Percentiles rank a stretch among this genome's conserved stretches.
Evolutionary conservation across 2,329 filamentous ascomycete species (phyloP).

Genomic region (Alternaria gaisen): DNA sequence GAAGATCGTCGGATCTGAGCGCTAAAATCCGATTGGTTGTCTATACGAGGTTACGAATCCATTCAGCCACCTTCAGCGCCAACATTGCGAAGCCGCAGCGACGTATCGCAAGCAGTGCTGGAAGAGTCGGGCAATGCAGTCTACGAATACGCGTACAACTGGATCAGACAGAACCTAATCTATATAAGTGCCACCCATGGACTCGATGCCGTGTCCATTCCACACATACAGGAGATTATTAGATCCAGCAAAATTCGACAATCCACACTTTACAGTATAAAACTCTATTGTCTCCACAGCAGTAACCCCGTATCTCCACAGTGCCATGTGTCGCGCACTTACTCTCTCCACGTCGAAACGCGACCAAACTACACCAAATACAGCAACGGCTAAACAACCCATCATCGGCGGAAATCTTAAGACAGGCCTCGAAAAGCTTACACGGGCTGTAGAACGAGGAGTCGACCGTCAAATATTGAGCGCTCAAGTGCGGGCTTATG

Average conservation of each 20-base stretch:
- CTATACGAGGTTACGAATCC: constrained; percentile 6
- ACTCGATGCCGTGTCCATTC: background rate
- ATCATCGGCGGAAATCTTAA: constrained; percentile 10
- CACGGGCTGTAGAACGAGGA: constrained; percentile 16
- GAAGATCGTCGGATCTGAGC: background rate
- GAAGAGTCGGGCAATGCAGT: background rate
- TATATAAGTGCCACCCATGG: background rate
- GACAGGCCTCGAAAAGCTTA: constrained; percentile 19
- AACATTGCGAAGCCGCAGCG: constrained; percentile 5
- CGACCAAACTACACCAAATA: background rate
- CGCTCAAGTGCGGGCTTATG: constrained; percentile 23
- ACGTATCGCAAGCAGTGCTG: background rate
- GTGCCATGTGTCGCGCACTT: constrained; percentile 1
- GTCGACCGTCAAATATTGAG: constrained; percentile 24
- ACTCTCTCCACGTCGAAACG: background rate
- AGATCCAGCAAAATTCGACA: background rate
- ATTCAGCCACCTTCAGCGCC: constrained; percentile 11
- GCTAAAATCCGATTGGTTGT: constrained; percentile 9
- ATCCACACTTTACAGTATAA: background rate
- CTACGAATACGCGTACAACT: constrained; percentile 1
- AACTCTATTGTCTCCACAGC: background rate
- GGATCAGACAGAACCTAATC: background rate
- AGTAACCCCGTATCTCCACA: background rate
- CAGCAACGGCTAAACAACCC: background rate
- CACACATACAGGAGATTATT: background rate